Base-by-base conservation (phyloP, 1,139 yeast genomes). In the Kodamaea fungicola region DNA sequence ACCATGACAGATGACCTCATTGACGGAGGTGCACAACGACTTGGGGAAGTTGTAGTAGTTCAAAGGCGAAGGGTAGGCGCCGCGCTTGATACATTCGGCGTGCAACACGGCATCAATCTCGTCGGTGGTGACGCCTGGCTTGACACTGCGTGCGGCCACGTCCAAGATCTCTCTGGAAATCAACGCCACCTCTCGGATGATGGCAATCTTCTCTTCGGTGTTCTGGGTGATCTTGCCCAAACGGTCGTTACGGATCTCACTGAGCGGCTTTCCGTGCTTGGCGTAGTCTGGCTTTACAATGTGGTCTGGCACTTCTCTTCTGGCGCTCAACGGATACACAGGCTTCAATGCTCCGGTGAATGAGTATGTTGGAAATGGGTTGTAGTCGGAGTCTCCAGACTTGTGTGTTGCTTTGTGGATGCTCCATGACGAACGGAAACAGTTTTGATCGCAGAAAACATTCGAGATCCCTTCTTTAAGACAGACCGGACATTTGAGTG, bases 1-100 rank as follows among this genome's bases (percentile, higher is more conserved):
- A 47, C 99, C 99, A 61, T 92, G 99, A 60, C 99, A 92, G 44
- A 92, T 86, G 42, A 89, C 82, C 66, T 92, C 98, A 61, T 94
- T 90, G 30, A 94, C 81, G 6, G 97, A 88, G 1, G 97, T 88
- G 65, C 98, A 94, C 32, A 88, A 76, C 24, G 95, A 82, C 60
- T 89, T 90, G 29, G 98, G 97, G 67, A 80, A 94, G 61, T 88
- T 86, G 67, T 84, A 92, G 65, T 94, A 94, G 67, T 94, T 94
- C 46, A 92, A 71, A 4, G 99, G 96, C 10, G 96, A 87, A 21
- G 99, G 99, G 58, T 94, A 94, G 5, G 92, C 89, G 50, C 84
- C 81, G 61, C 97, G 76, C 61, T 87, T 88, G 56, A 90, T 69
- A 48, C 96, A 85, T 52, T 90, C 98, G 39, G 77, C 75, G 57